Percentiles rank a stretch among this genome's conserved stretches.
Evolutionary conservation across 163 green algal species (phyloP).

Genomic region (Scenedesmus sp.): DNA sequence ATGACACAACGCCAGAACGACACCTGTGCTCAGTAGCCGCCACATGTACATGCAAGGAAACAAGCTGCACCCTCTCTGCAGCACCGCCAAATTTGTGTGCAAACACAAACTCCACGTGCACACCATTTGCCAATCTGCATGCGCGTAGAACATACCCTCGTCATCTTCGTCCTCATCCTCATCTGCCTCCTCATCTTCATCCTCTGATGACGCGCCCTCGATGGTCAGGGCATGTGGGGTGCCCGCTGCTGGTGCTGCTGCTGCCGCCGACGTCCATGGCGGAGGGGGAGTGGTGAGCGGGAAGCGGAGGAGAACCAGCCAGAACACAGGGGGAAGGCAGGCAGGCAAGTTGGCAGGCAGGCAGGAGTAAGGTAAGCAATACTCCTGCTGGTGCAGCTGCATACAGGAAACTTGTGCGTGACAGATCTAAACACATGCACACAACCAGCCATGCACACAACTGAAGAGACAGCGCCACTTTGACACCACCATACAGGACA

Average conservation of each 20-base stretch:
- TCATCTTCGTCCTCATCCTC: slow-evolving; percentile 25
- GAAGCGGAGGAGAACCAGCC: neutral
- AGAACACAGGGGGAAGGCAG: neutral
- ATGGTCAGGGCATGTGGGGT: neutral
- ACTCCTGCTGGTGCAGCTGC: too few species aligned
- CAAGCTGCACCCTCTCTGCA: neutral
- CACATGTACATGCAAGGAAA: too few species aligned
- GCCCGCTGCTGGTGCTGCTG: neutral
- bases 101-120: too few species aligned
- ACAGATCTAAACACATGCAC: neutral
- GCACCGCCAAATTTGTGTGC: too few species aligned
- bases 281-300: neutral
- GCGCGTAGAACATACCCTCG: neutral
- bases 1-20: neutral
- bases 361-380: neutral
- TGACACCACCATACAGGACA: neutral
- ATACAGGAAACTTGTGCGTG: neutral
- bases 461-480: neutral
- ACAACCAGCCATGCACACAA: neutral
- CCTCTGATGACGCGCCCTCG: neutral
- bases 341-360: neutral
- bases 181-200: slow-evolving; percentile 18
- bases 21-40: neutral
- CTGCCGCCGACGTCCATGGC: too few species aligned
- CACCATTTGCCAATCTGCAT: neutral